These are phyloP conservation scores for Chenopodium quinoa DNA, from an alignment of 148 eudicot species.

Conservation along the genomic window DNA sequence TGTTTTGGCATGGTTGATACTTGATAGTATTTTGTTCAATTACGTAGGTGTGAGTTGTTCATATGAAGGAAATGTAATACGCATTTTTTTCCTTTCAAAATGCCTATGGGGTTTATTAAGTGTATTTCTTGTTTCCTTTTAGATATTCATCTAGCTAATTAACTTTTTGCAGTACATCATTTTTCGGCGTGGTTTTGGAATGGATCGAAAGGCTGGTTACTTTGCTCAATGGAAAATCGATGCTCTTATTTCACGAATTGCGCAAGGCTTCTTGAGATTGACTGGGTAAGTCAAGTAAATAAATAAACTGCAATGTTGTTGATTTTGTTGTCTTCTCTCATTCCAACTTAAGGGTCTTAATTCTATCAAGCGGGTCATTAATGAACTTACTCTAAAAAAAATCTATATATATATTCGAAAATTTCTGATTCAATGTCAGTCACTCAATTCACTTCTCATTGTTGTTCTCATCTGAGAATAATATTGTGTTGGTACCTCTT, in stretches of 20 bases:
- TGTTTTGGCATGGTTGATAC: slow-evolving; percentile 1
- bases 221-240: slow-evolving; percentile 33
- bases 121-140: too few relatives aligned
- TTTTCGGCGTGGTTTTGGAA: slow-evolving; percentile 38
- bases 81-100: neutral
- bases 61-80: neutral
- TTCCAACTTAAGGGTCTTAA: neutral
- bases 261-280: slow-evolving; percentile 33
- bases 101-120: neutral
- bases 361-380: neutral
- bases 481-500: neutral
- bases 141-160: neutral
- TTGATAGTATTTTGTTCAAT: neutral
- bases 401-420: too few relatives aligned
- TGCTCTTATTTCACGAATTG: slow-evolving; percentile 28
- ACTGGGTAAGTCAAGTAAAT: slow-evolving; percentile 32
- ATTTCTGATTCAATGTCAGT: too few relatives aligned
- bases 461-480: neutral
- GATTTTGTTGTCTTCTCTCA: neutral
- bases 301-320: neutral
- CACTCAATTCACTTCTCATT: neutral
- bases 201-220: slow-evolving; percentile 36
- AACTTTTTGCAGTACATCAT: slow-evolving; percentile 32
- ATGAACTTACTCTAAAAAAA: neutral
- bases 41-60: neutral